A percentile compares a stretch with the other conserved stretches of the same genome.
These are phyloP conservation scores for Dimargaris cristalligena DNA, from an alignment of 192 early-diverging fungal genomes.

Conservation along the genomic window DNA sequence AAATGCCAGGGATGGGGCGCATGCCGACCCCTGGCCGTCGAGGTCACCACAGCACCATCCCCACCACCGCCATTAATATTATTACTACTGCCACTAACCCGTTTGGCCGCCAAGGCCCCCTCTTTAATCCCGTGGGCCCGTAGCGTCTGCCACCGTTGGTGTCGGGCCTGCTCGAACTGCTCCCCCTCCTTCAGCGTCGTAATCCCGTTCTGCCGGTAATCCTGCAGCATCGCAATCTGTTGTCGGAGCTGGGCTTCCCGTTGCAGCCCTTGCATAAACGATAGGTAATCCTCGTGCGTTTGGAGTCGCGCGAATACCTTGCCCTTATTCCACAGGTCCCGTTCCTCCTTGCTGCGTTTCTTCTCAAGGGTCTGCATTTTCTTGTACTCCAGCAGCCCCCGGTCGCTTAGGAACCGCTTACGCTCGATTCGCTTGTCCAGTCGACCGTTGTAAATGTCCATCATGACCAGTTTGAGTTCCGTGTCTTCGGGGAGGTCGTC, in stretches of 20 bases:
- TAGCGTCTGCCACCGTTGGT: constrained; percentile 35
- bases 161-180: constrained; percentile 39
- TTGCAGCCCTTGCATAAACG: constrained; percentile 47
- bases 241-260: constrained; percentile 60
- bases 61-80: too few relatives aligned
- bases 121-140: constrained; percentile 9
- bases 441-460: constrained; percentile 85
- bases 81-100: too few relatives aligned
- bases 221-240: constrained; percentile 70
- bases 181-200: constrained; percentile 52
- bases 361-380: constrained; percentile 64
- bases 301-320: constrained; percentile 80
- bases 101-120: too few relatives aligned
- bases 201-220: constrained; percentile 80
- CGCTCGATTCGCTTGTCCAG: constrained; percentile 65
- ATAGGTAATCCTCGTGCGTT: constrained; percentile 63
- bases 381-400: constrained; percentile 71
- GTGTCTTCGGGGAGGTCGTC: constrained; percentile 72
- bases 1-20: constrained; percentile 1
- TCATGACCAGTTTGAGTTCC: constrained; percentile 73
- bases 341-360: constrained; percentile 72
- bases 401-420: constrained; percentile 82
- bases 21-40: too few relatives aligned
- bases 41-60: too few relatives aligned
- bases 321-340: constrained; percentile 57